Conservation (phyloP, 2,329 filamentous ascomycete genomes). For the Talaromyces verruculosus region DNA sequence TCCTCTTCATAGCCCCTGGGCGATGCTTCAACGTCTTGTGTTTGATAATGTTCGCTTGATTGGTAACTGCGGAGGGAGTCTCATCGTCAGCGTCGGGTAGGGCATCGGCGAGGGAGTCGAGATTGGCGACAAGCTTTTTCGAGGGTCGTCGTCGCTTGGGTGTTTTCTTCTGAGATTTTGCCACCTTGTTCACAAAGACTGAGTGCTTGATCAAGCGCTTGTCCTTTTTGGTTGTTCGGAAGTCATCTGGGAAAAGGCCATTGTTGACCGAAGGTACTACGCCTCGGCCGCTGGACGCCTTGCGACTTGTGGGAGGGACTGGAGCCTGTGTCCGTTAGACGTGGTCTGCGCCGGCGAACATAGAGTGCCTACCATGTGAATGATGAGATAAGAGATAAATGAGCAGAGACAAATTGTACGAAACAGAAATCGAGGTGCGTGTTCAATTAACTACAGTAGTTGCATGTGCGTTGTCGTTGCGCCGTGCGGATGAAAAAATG, state of each 20-base stretch:
- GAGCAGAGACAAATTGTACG: background rate
- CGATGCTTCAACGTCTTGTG: conserved; percentile 73
- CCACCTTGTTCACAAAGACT: conserved; percentile 72
- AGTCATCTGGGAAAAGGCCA: conserved; percentile 44
- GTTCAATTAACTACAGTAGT: background rate
- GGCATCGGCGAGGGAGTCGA: conserved; percentile 76
- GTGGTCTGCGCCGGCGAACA: background rate
- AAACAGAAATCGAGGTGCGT: background rate
- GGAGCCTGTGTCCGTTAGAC: conserved; percentile 17
- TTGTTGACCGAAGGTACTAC: conserved; percentile 18
- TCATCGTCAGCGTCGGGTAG: conserved; percentile 63
- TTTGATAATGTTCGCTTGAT: conserved; percentile 66
- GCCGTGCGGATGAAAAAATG: background rate
- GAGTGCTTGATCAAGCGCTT: conserved; percentile 81
- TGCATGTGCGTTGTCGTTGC: background rate
- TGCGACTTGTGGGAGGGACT: conserved; percentile 17
- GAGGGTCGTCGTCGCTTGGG: conserved; percentile 66
- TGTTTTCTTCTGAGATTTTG: conserved; percentile 58
- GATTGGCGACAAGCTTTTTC: conserved; percentile 74
- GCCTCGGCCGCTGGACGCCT: conserved; percentile 22
- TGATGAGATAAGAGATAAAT: no score
- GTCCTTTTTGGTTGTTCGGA: conserved; percentile 75
- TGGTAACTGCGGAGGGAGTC: conserved; percentile 47
- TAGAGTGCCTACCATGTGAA: conserved; percentile 15
- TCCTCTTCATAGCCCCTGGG: conserved; percentile 78